Evolutionary conservation across 2,329 filamentous ascomycete species (phyloP).

Genomic region (Tolypocladium paradoxum): DNA sequence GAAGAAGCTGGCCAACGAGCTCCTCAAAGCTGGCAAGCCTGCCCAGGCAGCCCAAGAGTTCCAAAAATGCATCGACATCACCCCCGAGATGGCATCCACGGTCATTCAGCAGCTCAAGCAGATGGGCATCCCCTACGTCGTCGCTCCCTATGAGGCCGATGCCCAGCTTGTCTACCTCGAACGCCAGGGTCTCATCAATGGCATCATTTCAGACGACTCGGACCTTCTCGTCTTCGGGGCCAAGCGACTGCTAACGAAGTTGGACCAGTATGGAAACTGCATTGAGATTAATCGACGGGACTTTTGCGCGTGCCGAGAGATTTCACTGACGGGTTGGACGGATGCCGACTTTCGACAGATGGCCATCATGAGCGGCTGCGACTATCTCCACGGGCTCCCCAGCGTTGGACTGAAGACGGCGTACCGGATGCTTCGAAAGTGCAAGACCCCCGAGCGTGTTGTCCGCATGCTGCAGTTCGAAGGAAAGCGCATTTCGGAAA

Average conservation of each 20-base stretch:
- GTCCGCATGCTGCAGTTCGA: conserved; percentile 81
- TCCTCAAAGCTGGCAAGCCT: conserved; percentile 71
- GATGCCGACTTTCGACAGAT: conserved; percentile 86
- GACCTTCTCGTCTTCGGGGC: conserved; percentile 93
- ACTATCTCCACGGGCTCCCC: conserved; percentile 80
- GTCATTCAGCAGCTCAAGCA: conserved; percentile 87
- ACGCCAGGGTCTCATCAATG: conserved; percentile 68
- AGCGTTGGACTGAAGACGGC: conserved; percentile 89
- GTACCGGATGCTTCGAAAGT: conserved; percentile 78
- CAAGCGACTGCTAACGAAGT: conserved; percentile 80
- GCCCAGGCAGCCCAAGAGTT: conserved; percentile 75
- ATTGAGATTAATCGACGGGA: conserved; percentile 83
- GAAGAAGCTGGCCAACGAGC: conserved; percentile 62
- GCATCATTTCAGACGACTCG: conserved; percentile 92
- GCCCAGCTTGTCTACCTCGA: conserved; percentile 95
- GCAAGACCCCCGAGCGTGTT: conserved; percentile 76
- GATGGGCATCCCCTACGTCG: conserved; percentile 70
- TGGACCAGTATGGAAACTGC: conserved; percentile 88
- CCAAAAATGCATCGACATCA: conserved; percentile 92
- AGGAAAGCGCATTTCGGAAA: conserved; percentile 71
- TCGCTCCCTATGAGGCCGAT: conserved; percentile 95
- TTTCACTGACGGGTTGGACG: conserved; percentile 85
- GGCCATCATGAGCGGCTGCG: conserved; percentile 93
- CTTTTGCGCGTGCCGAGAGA: conserved; percentile 78
- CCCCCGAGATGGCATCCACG: conserved; percentile 85